Evolutionary conservation across 768 basidiomycete genomes (phyloP), one percentile per base, ranked within the genome.

Genomic region (Suillus americanus): DNA sequence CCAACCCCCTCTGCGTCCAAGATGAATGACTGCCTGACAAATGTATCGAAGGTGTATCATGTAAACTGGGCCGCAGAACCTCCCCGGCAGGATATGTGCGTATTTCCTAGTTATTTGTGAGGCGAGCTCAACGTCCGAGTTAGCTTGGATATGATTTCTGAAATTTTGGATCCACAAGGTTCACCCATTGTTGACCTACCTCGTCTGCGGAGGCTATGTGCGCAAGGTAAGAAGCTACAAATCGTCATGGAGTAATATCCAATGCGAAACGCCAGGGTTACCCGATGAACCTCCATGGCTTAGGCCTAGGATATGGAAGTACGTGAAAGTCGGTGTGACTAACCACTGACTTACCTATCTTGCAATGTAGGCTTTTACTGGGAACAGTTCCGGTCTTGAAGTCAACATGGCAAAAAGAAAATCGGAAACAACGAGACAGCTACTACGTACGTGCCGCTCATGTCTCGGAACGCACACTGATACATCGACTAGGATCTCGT

Each of bases 231-330:
- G 81, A 28, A 43, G 2, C 18, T 30, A 28, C 5, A 43, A 59
- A 41, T 59, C 18, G 3, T 13, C 28, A 20, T 13, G 18, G 12
- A 28, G 3, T 14, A 18, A 41, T 41, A 41, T 59, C 40, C 3
- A 20, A 28, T 23, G 25, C 12, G 28, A 41, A 28, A 13, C 18
- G 20, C 37, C 65, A 92, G 91, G 91, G 64, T 83, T 92, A 54
- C 89, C 91, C 57, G 85, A 90, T 68, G 82, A 89, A 69, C 91
- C 91, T 50, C 77, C 82, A 5, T 92, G 90, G 89, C 79, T 92
- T 67, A 83, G 91, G 48, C 89, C 91, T 35, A 82, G 89, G 50
- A 80, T 90, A 69, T 93, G 91, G 91, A 90, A 85, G 91, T 90
- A 66, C 73, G 87, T 77, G 37, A 51, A 40, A 28, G 45, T 23